These are phyloP conservation scores for Pseudogymnoascus sp. DNA, from an alignment of 2,329 filamentous ascomycete species.

Conservation along the genomic window DNA sequence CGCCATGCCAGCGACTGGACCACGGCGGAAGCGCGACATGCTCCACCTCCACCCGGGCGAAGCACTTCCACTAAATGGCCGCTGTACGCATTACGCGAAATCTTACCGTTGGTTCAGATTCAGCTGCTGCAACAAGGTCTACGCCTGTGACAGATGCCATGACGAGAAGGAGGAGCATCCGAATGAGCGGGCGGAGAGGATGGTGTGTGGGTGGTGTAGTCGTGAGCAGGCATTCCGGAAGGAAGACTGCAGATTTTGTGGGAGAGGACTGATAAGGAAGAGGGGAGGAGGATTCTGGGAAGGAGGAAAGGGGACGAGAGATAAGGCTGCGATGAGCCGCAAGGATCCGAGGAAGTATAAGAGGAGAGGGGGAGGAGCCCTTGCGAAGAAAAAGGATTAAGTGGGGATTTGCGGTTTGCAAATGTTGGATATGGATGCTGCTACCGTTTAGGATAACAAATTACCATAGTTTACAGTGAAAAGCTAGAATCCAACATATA, in stretches of 20 bases:
- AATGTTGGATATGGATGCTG: not conserved
- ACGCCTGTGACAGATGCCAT: constrained; percentile 63
- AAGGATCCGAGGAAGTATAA: constrained; percentile 71
- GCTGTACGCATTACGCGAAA: constrained; percentile 51
- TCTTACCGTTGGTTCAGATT: constrained; percentile 60
- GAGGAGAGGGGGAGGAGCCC: constrained; percentile 38
- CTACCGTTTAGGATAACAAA: not conserved
- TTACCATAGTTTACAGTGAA: not conserved
- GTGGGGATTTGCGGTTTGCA: not conserved
- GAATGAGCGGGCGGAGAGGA: constrained; percentile 74
- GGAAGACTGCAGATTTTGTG: constrained; percentile 69
- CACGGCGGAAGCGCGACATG: constrained; percentile 42
- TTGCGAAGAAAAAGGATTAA: constrained; percentile 3
- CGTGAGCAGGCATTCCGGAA: constrained; percentile 73
- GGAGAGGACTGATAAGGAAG: constrained; percentile 57
- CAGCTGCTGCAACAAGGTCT: constrained; percentile 51
- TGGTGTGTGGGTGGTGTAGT: constrained; percentile 75
- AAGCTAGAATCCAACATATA: not conserved
- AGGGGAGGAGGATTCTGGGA: constrained; percentile 75
- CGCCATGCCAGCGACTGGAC: constrained; percentile 31
- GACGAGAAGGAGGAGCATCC: constrained; percentile 55
- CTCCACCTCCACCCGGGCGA: constrained; percentile 51
- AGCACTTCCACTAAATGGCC: constrained; percentile 44
- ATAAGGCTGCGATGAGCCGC: constrained; percentile 61
- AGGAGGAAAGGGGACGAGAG: constrained; percentile 74